These are phyloP conservation scores for Rhododendron williamsianum DNA, from an alignment of 148 eudicot species.

Conservation along the genomic window DNA sequence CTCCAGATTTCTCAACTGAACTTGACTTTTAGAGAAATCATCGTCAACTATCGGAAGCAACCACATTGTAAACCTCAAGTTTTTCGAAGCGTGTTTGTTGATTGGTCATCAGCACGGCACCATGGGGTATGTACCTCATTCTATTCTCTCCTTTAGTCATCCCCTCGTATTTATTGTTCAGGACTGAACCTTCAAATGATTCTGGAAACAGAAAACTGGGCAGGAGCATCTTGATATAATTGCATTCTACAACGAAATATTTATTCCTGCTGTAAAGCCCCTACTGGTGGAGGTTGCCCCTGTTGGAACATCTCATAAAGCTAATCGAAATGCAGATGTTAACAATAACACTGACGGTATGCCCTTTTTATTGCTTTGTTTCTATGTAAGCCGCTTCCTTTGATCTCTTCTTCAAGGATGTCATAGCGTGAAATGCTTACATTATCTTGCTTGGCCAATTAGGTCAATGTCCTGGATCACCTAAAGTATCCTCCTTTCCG, in stretches of 20 bases:
- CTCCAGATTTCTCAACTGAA: slow-evolving; percentile 74
- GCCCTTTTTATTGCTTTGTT: slow-evolving; percentile 13
- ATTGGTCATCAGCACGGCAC: slow-evolving; percentile 63
- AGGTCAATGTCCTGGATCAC: slow-evolving; percentile 85
- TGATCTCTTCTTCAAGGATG: not conserved
- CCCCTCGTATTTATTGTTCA: not conserved
- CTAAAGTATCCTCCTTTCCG: slow-evolving; percentile 73
- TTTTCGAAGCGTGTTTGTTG: slow-evolving; percentile 84
- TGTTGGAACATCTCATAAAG: slow-evolving; percentile 32
- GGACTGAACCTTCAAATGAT: slow-evolving; percentile 12
- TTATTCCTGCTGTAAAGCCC: slow-evolving; percentile 82
- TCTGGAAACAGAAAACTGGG: slow-evolving; percentile 58
- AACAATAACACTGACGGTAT: slow-evolving; percentile 48
- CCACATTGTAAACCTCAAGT: slow-evolving; percentile 90
- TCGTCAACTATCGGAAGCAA: slow-evolving; percentile 80
- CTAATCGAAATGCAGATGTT: slow-evolving; percentile 39
- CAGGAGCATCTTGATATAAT: slow-evolving; percentile 92
- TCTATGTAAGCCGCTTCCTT: not conserved
- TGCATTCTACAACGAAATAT: slow-evolving; percentile 85
- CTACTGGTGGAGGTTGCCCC: slow-evolving; percentile 79
- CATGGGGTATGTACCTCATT: slow-evolving; percentile 48
- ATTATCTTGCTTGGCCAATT: slow-evolving; percentile 17
- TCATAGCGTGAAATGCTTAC: not conserved
- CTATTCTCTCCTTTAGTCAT: not conserved
- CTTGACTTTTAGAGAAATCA: slow-evolving; percentile 78